Conservation (phyloP, 2,329 filamentous ascomycete species). For the Pyrenophora tritici-repentis region DNA sequence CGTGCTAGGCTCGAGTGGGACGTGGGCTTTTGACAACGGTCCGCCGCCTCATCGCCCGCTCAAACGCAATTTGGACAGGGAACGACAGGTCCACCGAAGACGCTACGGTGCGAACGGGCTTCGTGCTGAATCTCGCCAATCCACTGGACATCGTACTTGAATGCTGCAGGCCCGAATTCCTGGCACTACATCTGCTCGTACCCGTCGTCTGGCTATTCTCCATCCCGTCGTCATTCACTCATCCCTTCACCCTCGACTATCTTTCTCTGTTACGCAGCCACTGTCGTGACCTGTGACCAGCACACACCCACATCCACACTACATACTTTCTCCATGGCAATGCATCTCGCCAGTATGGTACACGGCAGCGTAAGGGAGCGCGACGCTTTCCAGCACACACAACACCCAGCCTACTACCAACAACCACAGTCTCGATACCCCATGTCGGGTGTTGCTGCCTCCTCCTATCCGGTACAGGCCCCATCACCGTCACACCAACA, state of each 20-base stretch:
- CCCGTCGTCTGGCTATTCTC: conserved; percentile 26
- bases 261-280: conserved; percentile 37
- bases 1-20: conserved; percentile 37
- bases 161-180: conserved; percentile 45
- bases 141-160: conserved; percentile 43
- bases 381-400: conserved; percentile 44
- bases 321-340: conserved; percentile 39
- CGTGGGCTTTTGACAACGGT: conserved; percentile 45
- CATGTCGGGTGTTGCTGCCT: conserved; percentile 24
- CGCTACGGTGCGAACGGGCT: conserved; percentile 41
- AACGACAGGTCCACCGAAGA: conserved; percentile 36
- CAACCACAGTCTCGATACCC: conserved; percentile 47
- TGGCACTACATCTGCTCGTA: conserved; percentile 41
- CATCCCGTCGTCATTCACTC: conserved; percentile 32
- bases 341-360: conserved; percentile 53
- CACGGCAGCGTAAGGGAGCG: conserved; percentile 50
- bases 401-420: conserved; percentile 33
- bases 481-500: conserved; percentile 18
- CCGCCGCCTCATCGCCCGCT: conserved; percentile 44
- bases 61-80: conserved; percentile 45
- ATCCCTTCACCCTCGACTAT: conserved; percentile 16
- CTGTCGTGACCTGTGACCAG: conserved; percentile 41
- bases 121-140: conserved; percentile 45
- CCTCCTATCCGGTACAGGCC: conserved; percentile 18
- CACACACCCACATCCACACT: not conserved